Percentiles rank a stretch among this genome's conserved stretches.
Evolutionary conservation across 2,329 filamentous ascomycete genomes (phyloP).

Genomic region (Penicillium brasilianum): DNA sequence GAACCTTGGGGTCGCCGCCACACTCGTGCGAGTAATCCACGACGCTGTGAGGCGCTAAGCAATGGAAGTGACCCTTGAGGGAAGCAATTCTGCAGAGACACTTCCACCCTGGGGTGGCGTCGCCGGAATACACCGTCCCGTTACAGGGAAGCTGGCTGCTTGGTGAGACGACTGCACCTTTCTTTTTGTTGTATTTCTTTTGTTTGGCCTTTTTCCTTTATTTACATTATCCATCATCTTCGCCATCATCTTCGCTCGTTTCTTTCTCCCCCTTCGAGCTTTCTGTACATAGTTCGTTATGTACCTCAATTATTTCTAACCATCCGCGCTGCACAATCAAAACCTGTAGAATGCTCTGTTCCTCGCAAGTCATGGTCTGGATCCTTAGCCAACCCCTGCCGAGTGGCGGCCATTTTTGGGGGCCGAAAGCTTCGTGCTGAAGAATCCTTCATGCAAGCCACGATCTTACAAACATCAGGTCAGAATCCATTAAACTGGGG

Average conservation of each 20-base stretch:
- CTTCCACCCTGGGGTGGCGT: constrained; percentile 60
- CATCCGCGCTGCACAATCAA: too few species aligned
- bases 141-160: constrained; percentile 45
- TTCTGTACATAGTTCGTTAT: too few species aligned
- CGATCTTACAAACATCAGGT: neutral
- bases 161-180: constrained; percentile 45
- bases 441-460: neutral
- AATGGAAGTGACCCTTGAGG: constrained; percentile 61
- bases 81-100: constrained; percentile 65
- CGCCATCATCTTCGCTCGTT: too few species aligned
- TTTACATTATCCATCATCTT: too few species aligned
- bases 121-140: constrained; percentile 57
- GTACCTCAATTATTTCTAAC: too few species aligned
- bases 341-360: neutral
- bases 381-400: neutral
- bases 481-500: too few species aligned
- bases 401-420: neutral
- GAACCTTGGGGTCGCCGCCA: constrained; percentile 58
- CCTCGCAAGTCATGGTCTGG: neutral
- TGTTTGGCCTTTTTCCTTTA: neutral
- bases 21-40: constrained; percentile 62
- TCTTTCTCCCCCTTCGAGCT: too few species aligned
- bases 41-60: constrained; percentile 60
- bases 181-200: constrained; percentile 35
- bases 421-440: neutral